Conservation (phyloP, 129 eudicot genomes). For the Artemisia tridentata region DNA sequence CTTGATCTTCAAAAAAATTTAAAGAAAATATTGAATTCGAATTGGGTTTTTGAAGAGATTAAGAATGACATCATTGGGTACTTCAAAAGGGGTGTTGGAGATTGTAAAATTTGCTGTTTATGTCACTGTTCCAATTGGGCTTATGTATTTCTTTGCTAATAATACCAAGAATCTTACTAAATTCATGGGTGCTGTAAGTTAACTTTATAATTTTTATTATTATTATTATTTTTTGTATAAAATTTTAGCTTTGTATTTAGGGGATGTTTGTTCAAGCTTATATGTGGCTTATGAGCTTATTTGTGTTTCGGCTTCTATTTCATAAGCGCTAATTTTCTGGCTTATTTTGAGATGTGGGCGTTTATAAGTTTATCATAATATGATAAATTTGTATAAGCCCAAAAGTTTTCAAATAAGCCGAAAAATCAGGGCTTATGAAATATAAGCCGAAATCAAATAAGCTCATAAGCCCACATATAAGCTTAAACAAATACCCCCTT, state of each 20-base stretch:
- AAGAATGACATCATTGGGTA: constrained; percentile 78
- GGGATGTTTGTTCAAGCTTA: too few species aligned
- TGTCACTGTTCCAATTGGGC: constrained; percentile 78
- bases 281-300: too few species aligned
- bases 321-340: too few species aligned
- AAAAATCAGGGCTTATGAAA: too few species aligned
- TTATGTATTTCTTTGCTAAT: constrained; percentile 87
- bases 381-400: too few species aligned
- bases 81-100: constrained; percentile 85
- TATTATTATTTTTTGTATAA: neutral
- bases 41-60: constrained; percentile 6
- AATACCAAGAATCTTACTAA: constrained; percentile 70
- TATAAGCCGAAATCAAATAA: too few species aligned
- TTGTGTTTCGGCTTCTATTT: too few species aligned
- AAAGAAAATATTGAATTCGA: neutral
- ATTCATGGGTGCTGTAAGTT: constrained; percentile 79
- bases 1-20: neutral
- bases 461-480: too few species aligned
- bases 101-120: constrained; percentile 85
- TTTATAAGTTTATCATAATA: too few species aligned
- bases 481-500: too few species aligned
- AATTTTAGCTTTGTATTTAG: neutral
- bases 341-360: too few species aligned
- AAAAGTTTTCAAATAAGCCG: too few species aligned
- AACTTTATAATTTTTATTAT: neutral